Percentiles rank a stretch among this genome's conserved stretches.
Conservation (phyloP, 1,284 basidiomycete genomes). For the Athelia psychrophila region DNA sequence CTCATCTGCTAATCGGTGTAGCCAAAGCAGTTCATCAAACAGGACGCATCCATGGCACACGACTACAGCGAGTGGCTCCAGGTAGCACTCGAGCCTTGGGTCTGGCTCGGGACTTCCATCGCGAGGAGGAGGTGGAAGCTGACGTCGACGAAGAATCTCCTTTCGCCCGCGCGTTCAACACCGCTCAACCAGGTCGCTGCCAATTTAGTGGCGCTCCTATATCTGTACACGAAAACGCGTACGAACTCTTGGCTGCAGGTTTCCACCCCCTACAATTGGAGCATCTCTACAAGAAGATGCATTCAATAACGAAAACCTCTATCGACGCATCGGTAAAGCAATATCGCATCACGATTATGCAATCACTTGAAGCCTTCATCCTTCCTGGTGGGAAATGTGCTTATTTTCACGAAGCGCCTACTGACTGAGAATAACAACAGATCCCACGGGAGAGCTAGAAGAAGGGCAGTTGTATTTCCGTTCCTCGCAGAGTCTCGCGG, state of each 20-base stretch:
- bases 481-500: slow-evolving; percentile 30
- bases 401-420: slow-evolving; percentile 1
- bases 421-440: slow-evolving; percentile 27
- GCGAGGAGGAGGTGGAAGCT: slow-evolving; percentile 17
- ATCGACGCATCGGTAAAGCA: slow-evolving; percentile 49
- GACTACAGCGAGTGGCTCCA: slow-evolving; percentile 42
- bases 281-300: slow-evolving; percentile 43
- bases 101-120: slow-evolving; percentile 33
- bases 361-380: slow-evolving; percentile 56
- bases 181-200: slow-evolving; percentile 27
- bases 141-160: slow-evolving; percentile 9
- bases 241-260: slow-evolving; percentile 59
- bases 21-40: slow-evolving; percentile 37
- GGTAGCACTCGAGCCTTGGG: slow-evolving; percentile 55
- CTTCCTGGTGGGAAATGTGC: slow-evolving; percentile 50
- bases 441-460: slow-evolving; percentile 50
- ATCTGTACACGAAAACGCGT: slow-evolving; percentile 41
- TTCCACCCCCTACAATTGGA: slow-evolving; percentile 46
- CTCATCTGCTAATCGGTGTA: slow-evolving; percentile 24
- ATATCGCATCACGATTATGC: slow-evolving; percentile 52
- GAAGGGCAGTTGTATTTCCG: slow-evolving; percentile 53
- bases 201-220: slow-evolving; percentile 33
- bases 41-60: slow-evolving; percentile 41
- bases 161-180: slow-evolving; percentile 6
- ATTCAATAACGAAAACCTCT: slow-evolving; percentile 39